phyloP scores from a whole-genome alignment of 2,329 filamentous ascomycete species.

The Magnaporthales sp. region DNA sequence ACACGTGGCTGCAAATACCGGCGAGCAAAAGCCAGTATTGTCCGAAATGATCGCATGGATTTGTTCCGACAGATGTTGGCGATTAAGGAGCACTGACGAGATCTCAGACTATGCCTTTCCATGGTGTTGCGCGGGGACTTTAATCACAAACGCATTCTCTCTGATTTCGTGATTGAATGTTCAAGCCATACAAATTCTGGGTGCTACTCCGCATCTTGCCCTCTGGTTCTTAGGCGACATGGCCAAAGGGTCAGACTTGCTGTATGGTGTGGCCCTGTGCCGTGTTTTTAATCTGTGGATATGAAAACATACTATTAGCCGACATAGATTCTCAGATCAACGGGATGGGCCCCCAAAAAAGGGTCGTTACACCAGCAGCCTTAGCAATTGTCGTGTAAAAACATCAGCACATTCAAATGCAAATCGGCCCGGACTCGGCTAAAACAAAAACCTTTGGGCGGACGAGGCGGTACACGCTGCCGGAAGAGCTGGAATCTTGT shows the following conservation, averaged over 20 bases:
- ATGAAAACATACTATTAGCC: not conserved
- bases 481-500: not conserved
- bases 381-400: not conserved
- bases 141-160: not conserved
- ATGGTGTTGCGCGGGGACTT: not conserved
- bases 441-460: not conserved
- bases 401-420: not conserved
- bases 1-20: not conserved
- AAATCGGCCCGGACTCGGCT: not conserved
- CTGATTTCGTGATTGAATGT: not conserved
- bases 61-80: not conserved
- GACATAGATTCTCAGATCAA: constrained; percentile 1
- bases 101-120: not conserved
- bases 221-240: not conserved
- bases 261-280: not conserved
- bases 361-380: not conserved
- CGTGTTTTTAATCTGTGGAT: not conserved
- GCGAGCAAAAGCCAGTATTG: not conserved
- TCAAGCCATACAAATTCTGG: not conserved
- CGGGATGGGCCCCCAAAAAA: not conserved
- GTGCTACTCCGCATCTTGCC: not conserved
- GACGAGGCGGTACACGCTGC: not conserved
- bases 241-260: not conserved
- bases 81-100: not conserved
- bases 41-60: not conserved